These are phyloP conservation scores for Mucor ambiguus DNA, from an alignment of 371 early-diverging fungal species.

Conservation along the genomic window DNA sequence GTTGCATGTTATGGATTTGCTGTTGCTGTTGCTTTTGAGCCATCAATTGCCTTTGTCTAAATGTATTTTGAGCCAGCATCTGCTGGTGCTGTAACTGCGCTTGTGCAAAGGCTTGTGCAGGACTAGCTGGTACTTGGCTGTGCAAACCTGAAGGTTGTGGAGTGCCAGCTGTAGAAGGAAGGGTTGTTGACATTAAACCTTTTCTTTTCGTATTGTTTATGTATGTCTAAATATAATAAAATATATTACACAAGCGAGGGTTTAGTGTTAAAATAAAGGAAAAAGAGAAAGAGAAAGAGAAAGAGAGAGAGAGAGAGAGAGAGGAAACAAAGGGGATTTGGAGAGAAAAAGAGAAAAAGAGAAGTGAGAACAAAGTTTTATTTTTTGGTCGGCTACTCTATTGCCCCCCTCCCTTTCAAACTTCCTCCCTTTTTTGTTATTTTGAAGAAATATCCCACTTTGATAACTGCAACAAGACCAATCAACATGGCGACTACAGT, in stretches of 20 bases:
- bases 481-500: not conserved
- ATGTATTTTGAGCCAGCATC: conserved; percentile 27
- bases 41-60: conserved; percentile 30
- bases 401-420: not conserved
- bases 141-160: conserved; percentile 25
- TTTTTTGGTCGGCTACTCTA: conserved; percentile 6
- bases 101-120: conserved; percentile 29
- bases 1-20: conserved; percentile 19
- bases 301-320: not conserved
- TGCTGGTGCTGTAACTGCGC: conserved; percentile 25
- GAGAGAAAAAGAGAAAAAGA: not conserved
- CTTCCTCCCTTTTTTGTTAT: not conserved
- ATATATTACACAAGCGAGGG: not conserved
- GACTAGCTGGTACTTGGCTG: conserved; percentile 17
- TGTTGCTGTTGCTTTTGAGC: conserved; percentile 23
- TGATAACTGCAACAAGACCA: conserved; percentile 1
- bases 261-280: not conserved
- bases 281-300: no score
- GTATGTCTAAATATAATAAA: conserved; percentile 6
- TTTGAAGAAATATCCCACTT: not conserved
- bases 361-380: not conserved
- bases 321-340: not conserved
- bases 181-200: conserved; percentile 26
- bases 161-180: conserved; percentile 29
- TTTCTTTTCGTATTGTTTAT: conserved; percentile 4